Conservation (phyloP, 768 basidiomycete genomes). For the Amanita jacksonii region DNA sequence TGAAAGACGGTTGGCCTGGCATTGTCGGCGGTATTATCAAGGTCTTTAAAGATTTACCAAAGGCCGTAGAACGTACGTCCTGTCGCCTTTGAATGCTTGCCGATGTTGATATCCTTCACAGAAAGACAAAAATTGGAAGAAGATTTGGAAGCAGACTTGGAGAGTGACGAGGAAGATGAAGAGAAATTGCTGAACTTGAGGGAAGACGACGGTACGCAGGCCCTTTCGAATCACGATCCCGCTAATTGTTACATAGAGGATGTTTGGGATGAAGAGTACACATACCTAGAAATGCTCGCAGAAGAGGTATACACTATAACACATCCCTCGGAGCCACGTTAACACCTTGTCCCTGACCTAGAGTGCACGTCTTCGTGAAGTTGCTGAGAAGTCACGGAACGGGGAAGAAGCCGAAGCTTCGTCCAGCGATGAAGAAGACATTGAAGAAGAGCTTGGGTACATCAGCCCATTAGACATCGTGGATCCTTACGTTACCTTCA, state of each 20-base stretch:
- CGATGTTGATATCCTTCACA: constrained; percentile 42
- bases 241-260: constrained; percentile 43
- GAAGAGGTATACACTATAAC: constrained; percentile 45
- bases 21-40: constrained; percentile 63
- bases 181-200: constrained; percentile 52
- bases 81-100: not conserved
- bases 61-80: constrained; percentile 58
- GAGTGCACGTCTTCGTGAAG: constrained; percentile 67
- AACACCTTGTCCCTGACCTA: constrained; percentile 18
- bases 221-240: not conserved
- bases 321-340: not conserved
- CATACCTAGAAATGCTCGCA: constrained; percentile 80
- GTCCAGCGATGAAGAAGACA: constrained; percentile 47
- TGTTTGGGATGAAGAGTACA: constrained; percentile 86
- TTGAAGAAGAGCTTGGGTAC: constrained; percentile 80
- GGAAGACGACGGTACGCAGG: constrained; percentile 50
- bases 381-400: constrained; percentile 36
- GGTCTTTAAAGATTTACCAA: constrained; percentile 71
- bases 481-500: constrained; percentile 71
- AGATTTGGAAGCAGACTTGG: constrained; percentile 27
- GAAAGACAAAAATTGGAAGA: constrained; percentile 58
- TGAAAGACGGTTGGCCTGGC: constrained; percentile 66
- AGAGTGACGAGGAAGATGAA: constrained; percentile 38
- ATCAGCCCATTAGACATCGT: constrained; percentile 77
- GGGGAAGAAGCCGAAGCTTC: constrained; percentile 45